These are phyloP conservation scores for Trypethelium eluteriae DNA, from an alignment of 495 filamentous ascomycete genomes.

Conservation along the genomic window DNA sequence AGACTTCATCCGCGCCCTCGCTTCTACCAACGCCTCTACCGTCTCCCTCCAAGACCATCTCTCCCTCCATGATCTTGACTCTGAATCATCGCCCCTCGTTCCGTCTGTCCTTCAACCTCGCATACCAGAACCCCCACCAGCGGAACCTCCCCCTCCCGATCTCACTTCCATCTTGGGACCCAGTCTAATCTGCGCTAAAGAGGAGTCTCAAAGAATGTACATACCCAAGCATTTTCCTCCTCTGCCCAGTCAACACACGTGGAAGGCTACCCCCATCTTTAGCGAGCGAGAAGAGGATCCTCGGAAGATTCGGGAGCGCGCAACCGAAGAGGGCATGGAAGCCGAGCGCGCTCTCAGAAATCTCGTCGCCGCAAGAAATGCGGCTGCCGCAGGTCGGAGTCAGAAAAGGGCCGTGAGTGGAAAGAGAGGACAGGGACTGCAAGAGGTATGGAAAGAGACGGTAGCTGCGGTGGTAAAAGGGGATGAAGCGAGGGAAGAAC, in stretches of 20 bases:
- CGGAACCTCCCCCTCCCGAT: slow-evolving; percentile 38
- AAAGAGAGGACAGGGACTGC: slow-evolving; percentile 16
- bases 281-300: slow-evolving; percentile 60
- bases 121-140: slow-evolving; percentile 43
- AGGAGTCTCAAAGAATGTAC: slow-evolving; percentile 38
- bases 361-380: slow-evolving; percentile 45
- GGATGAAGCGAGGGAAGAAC: slow-evolving; percentile 30
- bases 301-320: slow-evolving; percentile 61
- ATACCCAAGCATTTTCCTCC: slow-evolving; percentile 62
- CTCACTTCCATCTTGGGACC: slow-evolving; percentile 42
- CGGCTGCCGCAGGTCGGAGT: slow-evolving; percentile 24
- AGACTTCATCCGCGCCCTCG: slow-evolving; percentile 62
- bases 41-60: slow-evolving; percentile 26
- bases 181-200: slow-evolving; percentile 46
- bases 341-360: slow-evolving; percentile 68
- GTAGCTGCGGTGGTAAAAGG: slow-evolving; percentile 31
- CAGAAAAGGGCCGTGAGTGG: slow-evolving; percentile 20
- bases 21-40: slow-evolving; percentile 26
- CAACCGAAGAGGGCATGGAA: slow-evolving; percentile 63
- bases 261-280: slow-evolving; percentile 58
- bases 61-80: slow-evolving; percentile 20
- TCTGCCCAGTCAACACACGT: slow-evolving; percentile 68
- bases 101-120: slow-evolving; percentile 34
- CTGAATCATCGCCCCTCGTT: slow-evolving; percentile 38
- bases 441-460: slow-evolving; percentile 28